Evolutionary conservation across 495 filamentous ascomycete species (phyloP).

Genomic region (Aspergillus mulundensis): DNA sequence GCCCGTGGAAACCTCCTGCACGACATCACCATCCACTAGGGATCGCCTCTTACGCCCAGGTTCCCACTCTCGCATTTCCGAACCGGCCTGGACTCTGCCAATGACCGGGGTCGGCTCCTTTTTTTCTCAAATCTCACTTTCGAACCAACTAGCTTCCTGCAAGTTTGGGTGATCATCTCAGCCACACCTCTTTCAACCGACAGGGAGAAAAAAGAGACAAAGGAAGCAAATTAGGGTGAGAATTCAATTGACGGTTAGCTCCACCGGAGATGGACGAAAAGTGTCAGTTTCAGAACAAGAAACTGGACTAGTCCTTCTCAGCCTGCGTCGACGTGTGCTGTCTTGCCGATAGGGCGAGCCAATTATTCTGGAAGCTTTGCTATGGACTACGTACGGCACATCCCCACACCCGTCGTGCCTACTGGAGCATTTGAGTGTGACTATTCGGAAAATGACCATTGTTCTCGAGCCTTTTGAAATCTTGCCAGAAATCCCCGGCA

Average conservation of each 20-base stretch:
- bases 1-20: conserved; percentile 25
- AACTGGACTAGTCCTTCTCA: conserved; percentile 3
- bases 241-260: not conserved
- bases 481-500: conserved; percentile 5
- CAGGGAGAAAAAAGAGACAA: not conserved
- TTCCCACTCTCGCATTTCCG: conserved; percentile 8
- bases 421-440: conserved; percentile 4
- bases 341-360: conserved; percentile 14
- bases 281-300: not conserved
- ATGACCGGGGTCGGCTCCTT: conserved; percentile 16
- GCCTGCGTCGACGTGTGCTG: conserved; percentile 12
- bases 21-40: conserved; percentile 19
- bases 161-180: conserved; percentile 22
- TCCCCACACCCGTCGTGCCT: conserved; percentile 10
- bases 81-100: conserved; percentile 16
- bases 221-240: not conserved
- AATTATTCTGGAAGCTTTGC: conserved; percentile 27
- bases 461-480: conserved; percentile 5
- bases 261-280: not conserved
- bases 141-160: conserved; percentile 26
- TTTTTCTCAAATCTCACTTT: conserved; percentile 18
- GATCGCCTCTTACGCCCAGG: conserved; percentile 3
- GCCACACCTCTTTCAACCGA: conserved; percentile 16
- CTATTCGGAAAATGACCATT: conserved; percentile 12
- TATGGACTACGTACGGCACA: conserved; percentile 13